Evolutionary conservation across 352 stramenopile genomes (phyloP).

Genomic region (Blastocystis sp.): DNA sequence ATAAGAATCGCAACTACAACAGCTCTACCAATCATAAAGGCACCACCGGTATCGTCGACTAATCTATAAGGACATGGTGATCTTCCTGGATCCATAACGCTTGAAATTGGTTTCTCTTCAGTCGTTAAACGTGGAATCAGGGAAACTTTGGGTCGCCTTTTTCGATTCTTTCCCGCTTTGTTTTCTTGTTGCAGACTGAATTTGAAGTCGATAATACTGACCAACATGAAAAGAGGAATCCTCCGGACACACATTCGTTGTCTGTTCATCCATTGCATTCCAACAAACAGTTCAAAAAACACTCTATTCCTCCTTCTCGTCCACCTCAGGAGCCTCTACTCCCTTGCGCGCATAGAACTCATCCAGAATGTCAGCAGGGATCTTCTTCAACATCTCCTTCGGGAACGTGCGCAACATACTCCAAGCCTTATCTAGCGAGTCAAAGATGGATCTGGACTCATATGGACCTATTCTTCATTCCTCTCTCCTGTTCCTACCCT

Average conservation of each 20-base stretch:
- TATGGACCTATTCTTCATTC: conserved; percentile 73
- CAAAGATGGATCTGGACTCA: conserved; percentile 93
- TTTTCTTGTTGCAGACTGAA: neutral
- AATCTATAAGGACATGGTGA: conserved; percentile 96
- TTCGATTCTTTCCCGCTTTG: neutral
- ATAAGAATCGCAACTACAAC: conserved; percentile 61
- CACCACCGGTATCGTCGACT: conserved; percentile 91
- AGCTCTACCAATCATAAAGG: conserved; percentile 86
- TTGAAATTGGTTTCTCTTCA: neutral
- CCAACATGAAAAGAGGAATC: neutral
- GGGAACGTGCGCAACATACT: conserved; percentile 94
- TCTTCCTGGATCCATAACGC: conserved; percentile 66
- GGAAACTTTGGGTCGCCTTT: neutral
- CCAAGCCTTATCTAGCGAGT: conserved; percentile 95
- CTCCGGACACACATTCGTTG: too few relatives aligned
- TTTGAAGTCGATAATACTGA: neutral
- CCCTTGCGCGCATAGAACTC: conserved; percentile 83
- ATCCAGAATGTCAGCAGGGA: conserved; percentile 95
- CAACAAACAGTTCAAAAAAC: neutral
- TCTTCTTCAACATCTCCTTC: conserved; percentile 98
- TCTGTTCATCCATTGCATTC: neutral
- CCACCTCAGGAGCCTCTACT: neutral
- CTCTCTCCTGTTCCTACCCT: conserved; percentile 68
- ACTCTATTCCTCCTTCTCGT: neutral
- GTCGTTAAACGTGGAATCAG: neutral